phyloP scores from a whole-genome alignment of 2,329 filamentous ascomycete species.

The Monilinia vaccinii-corymbosi region DNA sequence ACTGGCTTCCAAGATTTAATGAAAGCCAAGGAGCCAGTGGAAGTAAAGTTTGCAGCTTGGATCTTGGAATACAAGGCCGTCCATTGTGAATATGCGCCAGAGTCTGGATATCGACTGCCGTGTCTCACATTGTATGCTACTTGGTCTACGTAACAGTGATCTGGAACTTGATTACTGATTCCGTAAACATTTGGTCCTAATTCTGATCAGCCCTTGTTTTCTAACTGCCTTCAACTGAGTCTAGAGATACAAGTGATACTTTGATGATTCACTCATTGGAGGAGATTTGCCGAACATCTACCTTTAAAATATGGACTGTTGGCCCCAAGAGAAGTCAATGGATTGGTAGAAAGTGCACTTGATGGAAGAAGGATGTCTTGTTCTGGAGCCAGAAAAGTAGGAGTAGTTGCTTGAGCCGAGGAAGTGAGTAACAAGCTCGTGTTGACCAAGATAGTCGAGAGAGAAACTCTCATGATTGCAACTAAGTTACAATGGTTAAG shows the following conservation, averaged over 20 bases:
- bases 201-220: not conserved
- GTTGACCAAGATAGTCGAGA: not conserved
- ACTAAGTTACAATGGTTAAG: no score
- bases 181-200: conserved; percentile 38
- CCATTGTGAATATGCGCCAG: conserved; percentile 51
- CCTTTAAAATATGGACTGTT: conserved; percentile 7
- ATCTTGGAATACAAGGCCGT: conserved; percentile 34
- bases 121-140: conserved; percentile 51
- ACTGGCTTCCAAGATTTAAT: conserved; percentile 49
- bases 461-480: not conserved
- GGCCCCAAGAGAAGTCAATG: not conserved
- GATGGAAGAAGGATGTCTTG: not conserved
- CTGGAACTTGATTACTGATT: conserved; percentile 45
- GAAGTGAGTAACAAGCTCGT: not conserved
- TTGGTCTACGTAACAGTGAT: conserved; percentile 49
- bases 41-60: conserved; percentile 43
- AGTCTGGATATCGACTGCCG: conserved; percentile 54
- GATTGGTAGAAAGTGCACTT: not conserved
- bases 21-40: conserved; percentile 45
- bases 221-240: no score
- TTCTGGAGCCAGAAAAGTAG: not conserved
- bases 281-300: not conserved
- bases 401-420: not conserved
- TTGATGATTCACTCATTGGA: no score
- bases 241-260: not conserved